phyloP scores from a whole-genome alignment of 2,329 filamentous ascomycete genomes.

The Fusarium dlaminii region DNA sequence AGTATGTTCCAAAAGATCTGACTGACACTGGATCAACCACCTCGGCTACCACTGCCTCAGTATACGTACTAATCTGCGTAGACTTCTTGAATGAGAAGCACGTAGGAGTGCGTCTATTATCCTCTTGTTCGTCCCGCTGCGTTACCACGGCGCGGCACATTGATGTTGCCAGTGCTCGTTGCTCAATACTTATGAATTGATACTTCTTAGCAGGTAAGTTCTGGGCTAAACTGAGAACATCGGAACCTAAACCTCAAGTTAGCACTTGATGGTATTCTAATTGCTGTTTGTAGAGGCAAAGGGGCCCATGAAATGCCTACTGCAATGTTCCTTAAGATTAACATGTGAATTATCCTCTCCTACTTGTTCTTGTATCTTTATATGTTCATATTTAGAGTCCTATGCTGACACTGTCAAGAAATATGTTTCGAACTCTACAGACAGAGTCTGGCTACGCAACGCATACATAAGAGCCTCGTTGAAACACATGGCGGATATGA shows the following conservation, averaged over 20 bases:
- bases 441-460: not conserved
- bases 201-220: rapidly evolving
- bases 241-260: too few relatives aligned
- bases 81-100: not conserved
- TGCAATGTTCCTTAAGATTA: not conserved
- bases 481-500: too few relatives aligned
- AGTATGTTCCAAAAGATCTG: not conserved
- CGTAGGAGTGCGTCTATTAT: not conserved
- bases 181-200: too few relatives aligned
- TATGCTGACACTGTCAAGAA: rapidly evolving
- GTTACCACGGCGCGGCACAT: not conserved
- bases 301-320: too few relatives aligned
- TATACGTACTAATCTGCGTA: not conserved
- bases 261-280: not conserved
- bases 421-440: too few relatives aligned
- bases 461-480: not conserved
- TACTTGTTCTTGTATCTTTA: too few relatives aligned
- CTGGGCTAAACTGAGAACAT: not conserved
- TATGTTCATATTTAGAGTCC: rapidly evolving
- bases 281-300: not conserved
- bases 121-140: not conserved
- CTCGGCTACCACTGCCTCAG: not conserved
- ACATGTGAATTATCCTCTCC: too few relatives aligned
- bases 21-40: not conserved
- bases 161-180: not conserved